Percentiles rank a stretch among this genome's conserved stretches.
phyloP scores from a whole-genome alignment of 768 basidiomycete genomes.

The Tricholoma bakamatsutake region DNA sequence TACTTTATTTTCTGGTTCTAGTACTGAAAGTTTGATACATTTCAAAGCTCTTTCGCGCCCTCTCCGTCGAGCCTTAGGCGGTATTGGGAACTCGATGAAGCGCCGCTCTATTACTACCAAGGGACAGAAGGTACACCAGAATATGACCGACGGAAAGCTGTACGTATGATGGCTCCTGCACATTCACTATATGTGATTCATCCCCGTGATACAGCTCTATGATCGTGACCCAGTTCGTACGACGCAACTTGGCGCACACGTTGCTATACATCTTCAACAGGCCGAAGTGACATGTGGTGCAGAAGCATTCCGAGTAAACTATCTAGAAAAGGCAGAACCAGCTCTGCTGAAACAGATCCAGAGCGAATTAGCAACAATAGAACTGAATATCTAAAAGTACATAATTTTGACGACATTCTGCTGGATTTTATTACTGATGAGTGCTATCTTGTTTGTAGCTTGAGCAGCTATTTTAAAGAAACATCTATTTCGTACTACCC shows the following conservation, averaged over 20 bases:
- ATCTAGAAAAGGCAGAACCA: conserved; percentile 64
- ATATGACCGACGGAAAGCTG: conserved; percentile 67
- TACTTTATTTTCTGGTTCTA: neutral
- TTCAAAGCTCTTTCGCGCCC: conserved; percentile 15
- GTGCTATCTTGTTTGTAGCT: neutral
- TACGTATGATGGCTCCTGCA: conserved; percentile 27
- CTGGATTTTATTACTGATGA: neutral
- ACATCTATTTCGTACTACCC: neutral
- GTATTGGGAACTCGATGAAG: conserved; percentile 66
- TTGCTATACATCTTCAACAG: conserved; percentile 54
- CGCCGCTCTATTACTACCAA: conserved; percentile 53
- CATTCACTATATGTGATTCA: conserved; percentile 3
- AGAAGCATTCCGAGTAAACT: conserved; percentile 50
- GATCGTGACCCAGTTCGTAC: conserved; percentile 70
- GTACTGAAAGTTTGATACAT: neutral
- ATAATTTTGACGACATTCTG: neutral
- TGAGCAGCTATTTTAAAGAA: neutral
- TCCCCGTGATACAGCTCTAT: conserved; percentile 43
- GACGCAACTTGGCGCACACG: conserved; percentile 52
- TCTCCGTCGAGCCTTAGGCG: conserved; percentile 43
- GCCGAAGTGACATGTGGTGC: conserved; percentile 58
- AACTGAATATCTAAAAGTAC: neutral
- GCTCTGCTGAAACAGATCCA: conserved; percentile 69
- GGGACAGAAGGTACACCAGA: conserved; percentile 70
- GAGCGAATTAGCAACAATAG: conserved; percentile 31